phyloP scores from a whole-genome alignment of 2,329 filamentous ascomycete species.

The Fusarium nisikadoi region DNA sequence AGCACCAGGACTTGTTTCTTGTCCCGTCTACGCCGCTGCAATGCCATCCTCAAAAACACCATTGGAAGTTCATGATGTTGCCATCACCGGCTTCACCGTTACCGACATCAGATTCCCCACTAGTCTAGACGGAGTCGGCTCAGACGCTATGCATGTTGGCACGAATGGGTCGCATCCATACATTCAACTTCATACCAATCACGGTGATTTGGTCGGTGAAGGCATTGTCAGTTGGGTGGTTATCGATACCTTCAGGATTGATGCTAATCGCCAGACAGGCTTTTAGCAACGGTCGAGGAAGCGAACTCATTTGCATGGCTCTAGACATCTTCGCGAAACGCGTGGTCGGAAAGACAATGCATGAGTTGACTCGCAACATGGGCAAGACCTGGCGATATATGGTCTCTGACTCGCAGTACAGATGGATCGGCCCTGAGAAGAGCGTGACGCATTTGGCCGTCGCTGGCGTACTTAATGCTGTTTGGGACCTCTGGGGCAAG shows the following conservation, averaged over 20 bases:
- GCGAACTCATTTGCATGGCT: background rate
- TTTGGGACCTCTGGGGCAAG: background rate
- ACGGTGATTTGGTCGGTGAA: background rate
- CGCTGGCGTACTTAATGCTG: background rate
- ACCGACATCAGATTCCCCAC: background rate
- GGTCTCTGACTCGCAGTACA: background rate
- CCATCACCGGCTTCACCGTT: background rate
- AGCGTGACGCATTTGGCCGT: background rate
- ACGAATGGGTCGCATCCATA: background rate
- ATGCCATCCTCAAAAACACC: background rate
- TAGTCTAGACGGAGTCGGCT: background rate
- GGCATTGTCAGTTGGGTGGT: background rate
- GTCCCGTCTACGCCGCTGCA: background rate
- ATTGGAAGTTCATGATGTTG: background rate
- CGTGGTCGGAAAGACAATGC: background rate
- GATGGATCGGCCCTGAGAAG: background rate
- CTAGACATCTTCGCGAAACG: background rate
- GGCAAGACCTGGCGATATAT: background rate
- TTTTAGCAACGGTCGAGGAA: background rate
- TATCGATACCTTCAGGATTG: accelerated
- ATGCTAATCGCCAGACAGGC: background rate
- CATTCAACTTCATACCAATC: background rate
- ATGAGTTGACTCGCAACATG: background rate
- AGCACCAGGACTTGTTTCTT: background rate
- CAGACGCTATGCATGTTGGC: background rate